Base-by-base conservation (phyloP, 805 yeast genomes). In the Hanseniaspora nectarophila region DNA sequence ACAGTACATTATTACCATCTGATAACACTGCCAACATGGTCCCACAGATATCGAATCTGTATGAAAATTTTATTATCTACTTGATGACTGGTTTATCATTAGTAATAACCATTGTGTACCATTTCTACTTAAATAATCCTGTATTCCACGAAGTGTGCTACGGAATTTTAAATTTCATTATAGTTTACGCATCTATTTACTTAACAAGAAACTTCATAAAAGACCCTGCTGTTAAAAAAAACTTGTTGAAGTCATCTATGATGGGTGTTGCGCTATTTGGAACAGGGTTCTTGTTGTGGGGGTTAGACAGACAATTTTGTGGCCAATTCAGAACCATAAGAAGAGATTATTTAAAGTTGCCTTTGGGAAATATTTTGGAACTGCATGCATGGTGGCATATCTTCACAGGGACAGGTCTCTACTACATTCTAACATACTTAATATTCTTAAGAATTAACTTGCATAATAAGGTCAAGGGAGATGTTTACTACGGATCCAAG, bases 331-430 rank as follows among this genome's bases (percentile, higher is more conserved):
- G 80, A 37, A 55, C 66, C 6, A 61, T 77, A 15, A 75, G 96
- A 64, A 75, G 92, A 54, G 58, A 68, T 4, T 64, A 80, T 13
- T 95, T 97, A 3, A 74, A 83, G 69, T 45, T 64, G 47, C 97
- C 97, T 2, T 75, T 82, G 50, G 97, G 97, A 1, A 75, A 87
- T 55, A 57, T 90, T 3, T 70, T 90, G 33, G 97, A 90, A 66
- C 83, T 95, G 28, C 97, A 90, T 61, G 95, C 95, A 23, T 90
- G 97, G 97, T 90, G 97, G 97, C 97, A 90, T 63, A 69, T 85
- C 10, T 73, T 85, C 57, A 85, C 92, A 0, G 95, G 95, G 0
- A 70, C 80, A 20, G 95, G 97, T 1, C 92, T 90, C 10, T 90
- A 90, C 66, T 82, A 74, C 63, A 89, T 86, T 67, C 74, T 89